A percentile compares a stretch with the other conserved stretches of the same genome.
These are phyloP conservation scores for Cerioporus squamosus DNA, from an alignment of 1,284 basidiomycete species.

Conservation along the genomic window DNA sequence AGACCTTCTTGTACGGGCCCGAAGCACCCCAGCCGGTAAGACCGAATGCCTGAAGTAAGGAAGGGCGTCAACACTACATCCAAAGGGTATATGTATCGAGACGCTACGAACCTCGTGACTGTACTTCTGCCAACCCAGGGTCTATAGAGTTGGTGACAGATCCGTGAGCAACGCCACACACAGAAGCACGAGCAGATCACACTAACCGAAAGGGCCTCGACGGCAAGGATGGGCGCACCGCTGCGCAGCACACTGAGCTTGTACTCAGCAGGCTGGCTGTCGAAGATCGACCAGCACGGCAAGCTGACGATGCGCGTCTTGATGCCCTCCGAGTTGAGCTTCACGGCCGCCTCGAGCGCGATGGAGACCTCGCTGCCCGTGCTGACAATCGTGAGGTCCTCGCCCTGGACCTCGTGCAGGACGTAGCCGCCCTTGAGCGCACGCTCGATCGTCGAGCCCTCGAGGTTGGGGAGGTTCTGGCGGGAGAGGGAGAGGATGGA, in stretches of 20 bases:
- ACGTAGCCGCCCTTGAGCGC: conserved; percentile 91
- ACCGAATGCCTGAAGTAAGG: conserved; percentile 68
- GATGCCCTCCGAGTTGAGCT: conserved; percentile 77
- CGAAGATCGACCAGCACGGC: conserved; percentile 91
- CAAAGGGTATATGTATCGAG: neutral
- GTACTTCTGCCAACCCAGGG: conserved; percentile 85
- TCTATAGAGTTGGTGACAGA: conserved; percentile 41
- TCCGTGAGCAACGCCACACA: neutral
- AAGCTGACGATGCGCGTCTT: conserved; percentile 87
- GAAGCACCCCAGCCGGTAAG: conserved; percentile 86
- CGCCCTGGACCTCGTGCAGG: conserved; percentile 75
- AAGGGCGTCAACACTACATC: conserved; percentile 16
- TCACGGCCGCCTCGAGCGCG: conserved; percentile 82
- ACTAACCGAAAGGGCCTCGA: conserved; percentile 79
- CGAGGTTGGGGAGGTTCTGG: conserved; percentile 93
- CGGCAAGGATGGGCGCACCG: conserved; percentile 88
- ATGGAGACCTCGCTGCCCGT: conserved; percentile 90
- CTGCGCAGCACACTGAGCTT: conserved; percentile 84
- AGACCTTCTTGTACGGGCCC: conserved; percentile 88
- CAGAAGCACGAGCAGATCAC: conserved; percentile 25
- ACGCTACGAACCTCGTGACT: conserved; percentile 68
- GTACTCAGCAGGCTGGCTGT: conserved; percentile 84
- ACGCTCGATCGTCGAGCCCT: conserved; percentile 85
- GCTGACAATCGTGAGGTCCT: conserved; percentile 88
- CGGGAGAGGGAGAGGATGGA: conserved; percentile 89